Base-by-base conservation (phyloP, 441 rosid species). In the Croton setiger region DNA sequence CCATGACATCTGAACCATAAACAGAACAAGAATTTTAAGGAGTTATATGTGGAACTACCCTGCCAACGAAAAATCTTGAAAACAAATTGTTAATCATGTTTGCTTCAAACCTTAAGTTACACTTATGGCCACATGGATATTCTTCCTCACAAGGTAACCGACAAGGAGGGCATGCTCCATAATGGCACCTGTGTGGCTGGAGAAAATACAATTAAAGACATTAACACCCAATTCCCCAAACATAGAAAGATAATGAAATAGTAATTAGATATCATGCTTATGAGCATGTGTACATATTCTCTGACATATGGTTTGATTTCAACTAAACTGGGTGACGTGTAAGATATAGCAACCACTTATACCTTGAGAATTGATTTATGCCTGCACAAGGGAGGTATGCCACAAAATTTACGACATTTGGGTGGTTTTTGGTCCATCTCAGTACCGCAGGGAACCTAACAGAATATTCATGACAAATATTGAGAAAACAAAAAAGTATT, bases 381-480 rank as follows among this genome's bases (percentile, higher is more conserved):
- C 81, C 91, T 83, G 79, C 98, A 94, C 47, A 91, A 72, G 58
- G 81, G 84, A 65, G 82, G 69, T 81, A 86, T 75, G 27, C 65
- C 71, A 75, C 98, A 94, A 41, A 81, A 70, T 73, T 89, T 94
- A 62, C 85, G 95, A 74, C 97, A 94, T 83, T 76, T 82, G 66
- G 97, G 96, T 82, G 98, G 96, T 80, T 86, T 89, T 76, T 91
- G 97, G 64, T 86, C 82, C 84, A 71, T 85, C 82, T 93, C 97
- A 51, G 90, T 86, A 70, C 98, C 98, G 78, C 98, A 93, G 21
- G 98, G 97, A 80, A 93, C 98, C 97, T 93, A 76, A 63, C 27
- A 67, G 53, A 63, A 79, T 49, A 43, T 54, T 54, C 57, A 68
- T 6, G 62, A 23, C 37, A 47, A 66, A 77, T 39, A 68, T 5